phyloP scores from a whole-genome alignment of 192 early-diverging fungal genomes.

The Entomortierella chlamydospora region DNA sequence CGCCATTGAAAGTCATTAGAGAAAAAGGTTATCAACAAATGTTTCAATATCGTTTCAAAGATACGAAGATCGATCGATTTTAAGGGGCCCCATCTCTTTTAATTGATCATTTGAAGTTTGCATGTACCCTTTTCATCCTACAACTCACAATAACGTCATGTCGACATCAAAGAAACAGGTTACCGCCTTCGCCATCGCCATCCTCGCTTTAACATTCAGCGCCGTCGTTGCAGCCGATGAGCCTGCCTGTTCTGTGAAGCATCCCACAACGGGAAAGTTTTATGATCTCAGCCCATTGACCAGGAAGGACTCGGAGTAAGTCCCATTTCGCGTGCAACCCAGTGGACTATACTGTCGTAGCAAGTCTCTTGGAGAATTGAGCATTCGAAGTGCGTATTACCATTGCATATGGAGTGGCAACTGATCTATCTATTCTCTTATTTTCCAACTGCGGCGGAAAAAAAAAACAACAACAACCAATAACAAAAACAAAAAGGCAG shows the following conservation, averaged over 20 bases:
- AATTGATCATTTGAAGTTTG: too few species aligned
- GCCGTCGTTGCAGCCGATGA: slow-evolving; percentile 26
- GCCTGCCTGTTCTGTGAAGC: slow-evolving; percentile 37
- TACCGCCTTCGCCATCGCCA: slow-evolving; percentile 13
- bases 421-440: neutral
- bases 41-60: too few species aligned
- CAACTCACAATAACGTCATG: too few species aligned
- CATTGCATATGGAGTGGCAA: neutral
- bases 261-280: slow-evolving; percentile 39
- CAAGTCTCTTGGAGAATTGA: too few species aligned
- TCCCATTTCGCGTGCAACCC: neutral
- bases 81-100: too few species aligned
- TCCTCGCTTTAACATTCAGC: slow-evolving; percentile 7
- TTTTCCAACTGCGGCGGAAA: neutral
- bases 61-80: too few species aligned
- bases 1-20: too few species aligned
- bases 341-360: neutral
- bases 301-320: slow-evolving; percentile 44
- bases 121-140: too few species aligned
- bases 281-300: slow-evolving; percentile 44
- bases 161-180: slow-evolving; percentile 21
- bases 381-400: too few species aligned
- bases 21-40: too few species aligned
- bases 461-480: too few species aligned
- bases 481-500: too few species aligned